phyloP scores from a whole-genome alignment of 805 yeast species.

The Lachancea quebecensis region DNA sequence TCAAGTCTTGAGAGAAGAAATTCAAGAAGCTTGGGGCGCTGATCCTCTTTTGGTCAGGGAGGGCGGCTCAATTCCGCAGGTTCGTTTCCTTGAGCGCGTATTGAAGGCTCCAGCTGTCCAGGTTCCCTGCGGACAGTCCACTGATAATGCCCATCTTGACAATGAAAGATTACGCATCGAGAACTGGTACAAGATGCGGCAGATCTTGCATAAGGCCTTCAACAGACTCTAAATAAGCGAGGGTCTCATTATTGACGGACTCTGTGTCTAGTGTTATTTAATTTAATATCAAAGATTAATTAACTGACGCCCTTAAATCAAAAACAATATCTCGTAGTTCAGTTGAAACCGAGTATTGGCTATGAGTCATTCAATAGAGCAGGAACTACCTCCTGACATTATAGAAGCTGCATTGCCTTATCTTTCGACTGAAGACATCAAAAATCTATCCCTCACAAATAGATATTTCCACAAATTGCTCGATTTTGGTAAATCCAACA shows the following conservation, averaged over 20 bases:
- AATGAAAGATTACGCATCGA: slow-evolving; percentile 78
- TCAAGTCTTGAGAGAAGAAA: slow-evolving; percentile 53
- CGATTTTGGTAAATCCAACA: slow-evolving; percentile 20
- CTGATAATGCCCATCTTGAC: slow-evolving; percentile 89
- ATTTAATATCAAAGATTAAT: too few relatives aligned
- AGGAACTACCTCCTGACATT: slow-evolving; percentile 27
- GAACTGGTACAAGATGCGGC: slow-evolving; percentile 68
- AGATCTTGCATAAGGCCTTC: slow-evolving; percentile 51
- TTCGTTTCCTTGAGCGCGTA: slow-evolving; percentile 73
- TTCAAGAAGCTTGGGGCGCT: slow-evolving; percentile 64
- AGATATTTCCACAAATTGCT: slow-evolving; percentile 26
- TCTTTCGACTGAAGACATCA: slow-evolving; percentile 23
- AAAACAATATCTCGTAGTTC: background rate
- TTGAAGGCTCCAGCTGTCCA: slow-evolving; percentile 90
- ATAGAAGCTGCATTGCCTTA: slow-evolving; percentile 26
- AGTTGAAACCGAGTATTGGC: background rate
- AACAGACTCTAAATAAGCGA: slow-evolving; percentile 31
- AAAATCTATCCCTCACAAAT: slow-evolving; percentile 28
- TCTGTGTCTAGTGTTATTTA: too few relatives aligned
- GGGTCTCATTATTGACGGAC: background rate
- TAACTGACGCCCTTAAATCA: background rate
- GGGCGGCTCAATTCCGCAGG: slow-evolving; percentile 94
- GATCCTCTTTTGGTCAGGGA: slow-evolving; percentile 87
- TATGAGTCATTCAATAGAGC: slow-evolving; percentile 5
- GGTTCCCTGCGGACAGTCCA: slow-evolving; percentile 91